Evolutionary conservation across 352 stramenopile genomes (phyloP).

Genomic region (Globisporangium cederbergense): DNA sequence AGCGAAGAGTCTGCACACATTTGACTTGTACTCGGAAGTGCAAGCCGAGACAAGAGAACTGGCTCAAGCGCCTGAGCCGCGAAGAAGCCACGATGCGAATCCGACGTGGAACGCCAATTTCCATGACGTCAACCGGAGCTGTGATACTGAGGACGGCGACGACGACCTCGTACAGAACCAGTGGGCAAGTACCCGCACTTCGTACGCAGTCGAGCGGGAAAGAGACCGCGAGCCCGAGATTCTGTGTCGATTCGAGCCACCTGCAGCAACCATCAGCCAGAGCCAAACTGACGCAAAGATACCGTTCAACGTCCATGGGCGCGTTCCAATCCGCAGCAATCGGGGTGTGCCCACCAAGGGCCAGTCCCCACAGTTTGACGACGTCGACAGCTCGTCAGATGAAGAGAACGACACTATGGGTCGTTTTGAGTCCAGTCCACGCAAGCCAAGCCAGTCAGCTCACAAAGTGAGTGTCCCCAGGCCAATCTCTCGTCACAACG

Average conservation of each 20-base stretch:
- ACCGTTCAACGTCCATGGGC: constrained; percentile 25
- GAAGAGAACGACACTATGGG: constrained; percentile 1
- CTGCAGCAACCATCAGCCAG: background rate
- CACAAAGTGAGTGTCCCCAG: background rate
- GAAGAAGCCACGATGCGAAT: background rate
- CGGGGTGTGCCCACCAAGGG: background rate
- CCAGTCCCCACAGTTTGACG: background rate
- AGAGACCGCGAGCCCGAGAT: background rate
- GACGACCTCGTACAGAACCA: constrained; percentile 6
- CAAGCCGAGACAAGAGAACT: background rate
- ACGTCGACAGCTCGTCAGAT: constrained; percentile 8
- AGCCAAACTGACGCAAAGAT: background rate
- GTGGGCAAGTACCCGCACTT: constrained; percentile 14
- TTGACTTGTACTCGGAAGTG: background rate
- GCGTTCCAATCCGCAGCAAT: constrained; percentile 37
- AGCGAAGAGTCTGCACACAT: background rate
- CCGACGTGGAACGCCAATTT: background rate
- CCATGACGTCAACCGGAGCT: background rate
- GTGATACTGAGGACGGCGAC: constrained; percentile 1
- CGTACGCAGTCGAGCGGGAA: background rate
- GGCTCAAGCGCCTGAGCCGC: background rate
- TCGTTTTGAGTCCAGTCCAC: background rate
- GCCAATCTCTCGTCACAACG: background rate
- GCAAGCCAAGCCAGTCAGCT: background rate
- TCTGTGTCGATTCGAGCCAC: background rate